Conservation (phyloP, 805 yeast species). For the Ogataea pignaliae region DNA sequence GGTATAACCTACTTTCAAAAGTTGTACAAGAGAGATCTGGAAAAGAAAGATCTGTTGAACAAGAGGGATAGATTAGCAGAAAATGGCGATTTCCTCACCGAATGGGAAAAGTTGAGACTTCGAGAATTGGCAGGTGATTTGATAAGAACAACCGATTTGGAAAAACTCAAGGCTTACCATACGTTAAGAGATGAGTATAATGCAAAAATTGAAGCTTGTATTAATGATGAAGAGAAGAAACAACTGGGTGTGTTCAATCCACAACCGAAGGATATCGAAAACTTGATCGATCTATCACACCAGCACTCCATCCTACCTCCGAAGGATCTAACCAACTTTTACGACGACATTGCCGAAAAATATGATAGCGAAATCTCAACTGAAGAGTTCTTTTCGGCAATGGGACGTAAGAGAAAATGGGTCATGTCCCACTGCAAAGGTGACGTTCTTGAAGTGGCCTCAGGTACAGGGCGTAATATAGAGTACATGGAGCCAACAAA, state of each 20-base stretch:
- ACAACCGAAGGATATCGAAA: constrained; percentile 28
- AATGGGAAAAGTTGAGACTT: constrained; percentile 59
- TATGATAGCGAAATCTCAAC: constrained; percentile 78
- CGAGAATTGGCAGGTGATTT: constrained; percentile 55
- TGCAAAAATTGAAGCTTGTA: constrained; percentile 5
- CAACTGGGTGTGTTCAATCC: constrained; percentile 31
- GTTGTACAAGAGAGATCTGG: constrained; percentile 60
- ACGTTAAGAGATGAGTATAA: constrained; percentile 41
- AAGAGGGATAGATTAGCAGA: constrained; percentile 18
- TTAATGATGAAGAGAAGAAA: constrained; percentile 14
- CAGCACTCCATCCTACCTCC: constrained; percentile 54
- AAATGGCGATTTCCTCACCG: constrained; percentile 39
- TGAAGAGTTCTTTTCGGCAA: constrained; percentile 60
- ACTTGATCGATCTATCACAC: constrained; percentile 24
- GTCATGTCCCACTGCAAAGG: constrained; percentile 74
- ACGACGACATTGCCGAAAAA: constrained; percentile 69
- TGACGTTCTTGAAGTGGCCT: constrained; percentile 89
- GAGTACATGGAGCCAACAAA: constrained; percentile 59
- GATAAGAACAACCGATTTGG: constrained; percentile 59
- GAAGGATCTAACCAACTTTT: constrained; percentile 76
- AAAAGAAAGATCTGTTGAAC: constrained; percentile 35
- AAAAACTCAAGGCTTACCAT: constrained; percentile 56
- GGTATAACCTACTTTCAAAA: constrained; percentile 66
- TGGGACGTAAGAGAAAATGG: constrained; percentile 71
- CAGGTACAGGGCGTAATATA: constrained; percentile 94